phyloP scores from a whole-genome alignment of 2,329 filamentous ascomycete species.

The Torrubiella hemipterigena region DNA sequence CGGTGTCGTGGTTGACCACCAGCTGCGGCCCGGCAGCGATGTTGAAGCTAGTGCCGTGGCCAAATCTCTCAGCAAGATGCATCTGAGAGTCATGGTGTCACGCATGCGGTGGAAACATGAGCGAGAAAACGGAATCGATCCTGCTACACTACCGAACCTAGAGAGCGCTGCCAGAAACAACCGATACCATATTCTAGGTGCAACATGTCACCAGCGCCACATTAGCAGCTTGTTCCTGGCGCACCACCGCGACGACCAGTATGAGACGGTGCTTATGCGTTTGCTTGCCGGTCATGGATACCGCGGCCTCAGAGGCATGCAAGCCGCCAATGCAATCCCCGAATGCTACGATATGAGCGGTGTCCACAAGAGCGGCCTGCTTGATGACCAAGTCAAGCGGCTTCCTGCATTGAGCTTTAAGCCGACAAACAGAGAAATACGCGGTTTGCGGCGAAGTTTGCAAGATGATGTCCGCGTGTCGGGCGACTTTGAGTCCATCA shows the following conservation, averaged over 20 bases:
- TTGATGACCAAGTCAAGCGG: conserved; percentile 29
- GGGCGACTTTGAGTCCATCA: conserved; percentile 12
- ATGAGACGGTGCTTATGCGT: conserved; percentile 79
- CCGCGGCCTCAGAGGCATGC: conserved; percentile 64
- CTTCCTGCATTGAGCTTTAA: conserved; percentile 26
- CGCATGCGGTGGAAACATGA: conserved; percentile 34
- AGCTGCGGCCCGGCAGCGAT: conserved; percentile 37
- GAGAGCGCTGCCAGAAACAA: conserved; percentile 65
- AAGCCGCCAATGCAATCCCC: conserved; percentile 55
- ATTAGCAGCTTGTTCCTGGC: conserved; percentile 60
- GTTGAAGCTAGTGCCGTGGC: conserved; percentile 39
- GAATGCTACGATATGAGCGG: conserved; percentile 70
- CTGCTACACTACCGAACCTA: conserved; percentile 43
- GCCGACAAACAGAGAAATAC: conserved; percentile 17
- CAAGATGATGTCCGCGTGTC: conserved; percentile 6
- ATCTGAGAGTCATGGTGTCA: conserved; percentile 15
- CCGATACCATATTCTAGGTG: conserved; percentile 62
- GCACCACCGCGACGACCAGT: conserved; percentile 84
- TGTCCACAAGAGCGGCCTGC: conserved; percentile 52
- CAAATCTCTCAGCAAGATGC: conserved; percentile 23
- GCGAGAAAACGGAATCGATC: conserved; percentile 16
- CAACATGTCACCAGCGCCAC: conserved; percentile 36
- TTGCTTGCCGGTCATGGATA: conserved; percentile 54
- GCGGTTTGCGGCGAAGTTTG: conserved; percentile 15
- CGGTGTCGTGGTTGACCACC: conserved; percentile 45